A percentile compares a stretch with the other conserved stretches of the same genome.
phyloP scores from a whole-genome alignment of 1,284 basidiomycete genomes.

The Waitea zeae region DNA sequence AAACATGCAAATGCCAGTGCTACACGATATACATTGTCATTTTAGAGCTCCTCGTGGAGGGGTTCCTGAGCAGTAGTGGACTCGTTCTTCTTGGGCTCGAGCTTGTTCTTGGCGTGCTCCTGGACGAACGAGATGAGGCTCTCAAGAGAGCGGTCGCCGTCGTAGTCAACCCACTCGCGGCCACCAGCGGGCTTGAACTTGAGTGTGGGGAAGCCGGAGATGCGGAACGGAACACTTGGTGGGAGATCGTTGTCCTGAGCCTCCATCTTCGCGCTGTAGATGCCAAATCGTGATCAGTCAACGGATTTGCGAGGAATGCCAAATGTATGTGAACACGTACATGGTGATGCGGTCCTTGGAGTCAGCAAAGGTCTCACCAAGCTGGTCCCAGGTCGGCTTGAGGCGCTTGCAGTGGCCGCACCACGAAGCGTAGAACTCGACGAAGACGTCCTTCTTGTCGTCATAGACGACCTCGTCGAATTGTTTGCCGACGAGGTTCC shows the following conservation, averaged over 20 bases:
- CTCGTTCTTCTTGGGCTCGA: no score
- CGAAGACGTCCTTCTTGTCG: conserved; percentile 85
- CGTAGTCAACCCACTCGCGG: conserved; percentile 80
- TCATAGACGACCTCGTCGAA: conserved; percentile 82
- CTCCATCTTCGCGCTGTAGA: conserved; percentile 87
- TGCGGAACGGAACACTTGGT: conserved; percentile 68
- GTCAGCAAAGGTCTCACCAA: conserved; percentile 73
- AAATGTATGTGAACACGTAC: no score
- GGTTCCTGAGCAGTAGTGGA: conserved; percentile 5
- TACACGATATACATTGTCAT: no score
- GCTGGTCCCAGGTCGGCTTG: conserved; percentile 84
- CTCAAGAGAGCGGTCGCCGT: conserved; percentile 82
- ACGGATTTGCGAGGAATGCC: conserved; percentile 4
- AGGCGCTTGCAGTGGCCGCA: conserved; percentile 94
- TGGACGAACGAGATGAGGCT: conserved; percentile 74
- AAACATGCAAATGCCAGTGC: no score
- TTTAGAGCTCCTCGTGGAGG: no score
- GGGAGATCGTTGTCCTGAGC: conserved; percentile 96
- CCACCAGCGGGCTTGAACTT: conserved; percentile 92
- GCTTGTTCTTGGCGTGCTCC: conserved; percentile 59
- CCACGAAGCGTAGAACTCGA: conserved; percentile 98
- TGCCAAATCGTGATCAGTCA: conserved; percentile 8
- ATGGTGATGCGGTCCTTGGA: conserved; percentile 73
- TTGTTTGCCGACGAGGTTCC: conserved; percentile 75
- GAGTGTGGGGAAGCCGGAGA: conserved; percentile 86